Evolutionary conservation across 108 stramenopile species (phyloP), one percentile per base, ranked within the genome.

Genomic region (Fistulifera pelliculosa): DNA sequence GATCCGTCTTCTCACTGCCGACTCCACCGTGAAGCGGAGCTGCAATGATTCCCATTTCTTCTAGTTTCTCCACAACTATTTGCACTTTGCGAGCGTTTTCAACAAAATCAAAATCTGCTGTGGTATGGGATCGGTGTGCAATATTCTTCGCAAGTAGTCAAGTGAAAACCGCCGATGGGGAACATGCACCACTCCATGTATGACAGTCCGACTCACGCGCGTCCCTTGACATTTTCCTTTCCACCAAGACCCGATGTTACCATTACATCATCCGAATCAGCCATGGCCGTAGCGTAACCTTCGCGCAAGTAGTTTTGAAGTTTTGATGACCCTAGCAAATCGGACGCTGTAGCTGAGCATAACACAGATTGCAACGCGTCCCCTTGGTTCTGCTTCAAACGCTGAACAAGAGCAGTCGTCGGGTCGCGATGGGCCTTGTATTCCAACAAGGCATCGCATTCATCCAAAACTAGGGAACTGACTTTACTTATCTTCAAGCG

Each of bases 101-200:
- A 18, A 80, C 87, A 71, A 93, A 35, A 93, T 83, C 26, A 93
- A 62, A 21, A 82, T 83, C 59, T 93, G 91, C 59, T 89, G 83
- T 15, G 87, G 85, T n/a, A 66, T 42, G 27, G 91, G 91, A n/a
- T 87, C 76, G 10, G 91, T 93, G 51, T 93, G 80, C 43, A 93
- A 51, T 13, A 93, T 71, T 47, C 68, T 71, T 16, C 87, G 68
- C 21, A 93, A 54, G 6, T 85, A 74, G 28, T 87, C 87, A 57
- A 93, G 72, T n/a, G 76, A 73, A 35, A 89, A 73, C 17, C 81
- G 74, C 39, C 75, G 66, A 57, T 80, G 77, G 16, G 73, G 68
- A n/a, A 93, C 73, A 61, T 84, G 79, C 21, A 93, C 60, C 6
- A 74, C 62, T 21, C 91, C 91, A 61, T 93, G 91, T 27, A 93